Evolutionary conservation across 2,329 filamentous ascomycete species (phyloP), one percentile per base, ranked within the genome.

Genomic region (Colletotrichum sp.): DNA sequence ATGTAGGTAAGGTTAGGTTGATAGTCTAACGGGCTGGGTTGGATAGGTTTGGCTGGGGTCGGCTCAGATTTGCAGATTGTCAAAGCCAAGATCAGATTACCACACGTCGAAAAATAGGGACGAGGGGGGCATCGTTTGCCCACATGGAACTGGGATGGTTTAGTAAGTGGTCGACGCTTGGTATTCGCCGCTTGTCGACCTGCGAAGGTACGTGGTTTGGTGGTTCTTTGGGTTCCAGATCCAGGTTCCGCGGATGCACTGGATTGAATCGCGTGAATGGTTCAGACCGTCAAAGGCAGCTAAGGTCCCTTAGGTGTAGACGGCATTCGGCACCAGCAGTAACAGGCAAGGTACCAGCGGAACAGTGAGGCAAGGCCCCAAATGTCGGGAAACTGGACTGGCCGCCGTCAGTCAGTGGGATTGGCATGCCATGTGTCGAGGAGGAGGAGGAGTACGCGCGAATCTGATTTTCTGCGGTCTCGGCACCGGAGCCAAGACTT

Each of bases 391-490:
- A 56, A 56, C 55, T 28, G 27, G 55, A 58, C 55, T 58, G 27
- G 22, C 15, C 27, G 27, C 32, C n/a, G 61, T 39, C 22, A 64
- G 34, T 30, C 61, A 64, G 61, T 64, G 61, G 25, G 61, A 39
- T 36, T 68, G 62, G 68, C 65, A 64, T 55, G 62, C 34, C 30
- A 64, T 73, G 64, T 70, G 67, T 70, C 36, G 66, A 62, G 66
- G 64, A 60, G 13, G 30, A 27, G 22, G 22, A 22, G 66, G 64
- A 60, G 16, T 27, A 32, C 27, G 43, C 22, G 32, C 64, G 39
- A 73, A 75, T 68, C 69, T 27, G 64, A 65, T 75, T 64, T 55
- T 58, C 70, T 73, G 73, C 70, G 73, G 64, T 75, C 73, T 75
- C 70, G 73, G 73, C 70, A 68, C 43, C 56, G 43, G 25, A 62